Base-by-base conservation (phyloP, 2,329 filamentous ascomycete genomes). In the Fusarium solani-melongenae region DNA sequence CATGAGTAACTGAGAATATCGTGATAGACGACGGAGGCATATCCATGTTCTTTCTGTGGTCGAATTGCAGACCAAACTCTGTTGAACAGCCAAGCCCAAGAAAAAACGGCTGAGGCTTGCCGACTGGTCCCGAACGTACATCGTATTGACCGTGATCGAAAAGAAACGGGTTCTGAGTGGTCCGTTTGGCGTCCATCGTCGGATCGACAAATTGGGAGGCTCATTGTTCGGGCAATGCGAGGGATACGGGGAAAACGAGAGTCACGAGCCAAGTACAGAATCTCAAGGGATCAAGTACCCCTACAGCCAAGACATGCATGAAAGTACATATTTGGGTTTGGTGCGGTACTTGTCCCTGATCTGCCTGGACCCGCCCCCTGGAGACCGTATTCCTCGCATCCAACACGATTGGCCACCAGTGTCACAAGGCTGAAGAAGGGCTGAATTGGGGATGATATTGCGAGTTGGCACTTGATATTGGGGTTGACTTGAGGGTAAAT, bases 301-400 rank as follows among this genome's bases (percentile, higher is more conserved):
- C 8, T 7, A 14, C 34, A 22, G 39, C 46, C 8, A 14, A 17
- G 5, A 7, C 27, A 17, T 6, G 38, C 14, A 10, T 15, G 12
- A 29, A 41, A 17, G 39, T 60, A 71, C 57, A 24, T 22, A 29
- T 6, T 24, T 3, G 10, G 29, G 31, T 2, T 29, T 3, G 3
- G 6, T 10, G n/a, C 3, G 39, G 41, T 68, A 74, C 71, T 70
- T 70, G 5, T 22, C 10, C n/a, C n/a, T 39, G 31, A 62, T 66
- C 39, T 39, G 14, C n/a, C 27, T 39, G 12, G 64, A 46, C 46
- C 64, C 64, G 10, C 53, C n/a, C n/a, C 29, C 34, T 33, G 17
- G 24, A 22, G 44, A 57, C 71, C 77, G 77, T 76, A 78, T 78
- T 77, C 65, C 49, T 70, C 68, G 65, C 57, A 64, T 70, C 56